Percentiles rank a stretch among this genome's conserved stretches.
Evolutionary conservation across 345 rosid species (phyloP).

Genomic region (Camelina sativa): DNA sequence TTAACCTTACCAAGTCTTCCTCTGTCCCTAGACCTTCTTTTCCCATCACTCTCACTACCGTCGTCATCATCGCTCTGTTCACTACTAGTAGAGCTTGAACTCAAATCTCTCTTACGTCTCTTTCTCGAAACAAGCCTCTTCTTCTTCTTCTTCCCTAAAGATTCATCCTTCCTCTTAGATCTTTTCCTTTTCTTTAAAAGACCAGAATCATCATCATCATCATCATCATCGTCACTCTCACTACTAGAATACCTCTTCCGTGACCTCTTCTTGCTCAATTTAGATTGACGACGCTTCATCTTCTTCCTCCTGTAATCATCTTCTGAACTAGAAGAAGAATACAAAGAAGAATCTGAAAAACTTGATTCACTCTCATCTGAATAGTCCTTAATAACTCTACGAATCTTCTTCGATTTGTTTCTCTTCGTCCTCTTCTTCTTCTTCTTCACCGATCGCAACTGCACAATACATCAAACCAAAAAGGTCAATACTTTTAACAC

Average conservation of each 20-base stretch:
- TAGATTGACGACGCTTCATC: constrained; percentile 53
- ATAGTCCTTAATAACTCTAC: constrained; percentile 44
- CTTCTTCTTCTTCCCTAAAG: constrained; percentile 38
- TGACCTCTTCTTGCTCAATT: constrained; percentile 58
- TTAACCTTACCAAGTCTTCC: constrained; percentile 40
- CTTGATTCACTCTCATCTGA: constrained; percentile 53
- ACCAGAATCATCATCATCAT: constrained; percentile 22
- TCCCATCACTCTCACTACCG: constrained; percentile 52
- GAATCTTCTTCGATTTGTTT: constrained; percentile 60
- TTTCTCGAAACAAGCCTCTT: constrained; percentile 49
- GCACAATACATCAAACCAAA: constrained; percentile 23
- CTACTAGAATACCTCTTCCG: constrained; percentile 52
- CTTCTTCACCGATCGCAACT: constrained; percentile 64
- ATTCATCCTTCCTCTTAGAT: constrained; percentile 49
- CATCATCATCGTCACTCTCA: constrained; percentile 47
- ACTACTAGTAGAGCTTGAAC: constrained; percentile 51
- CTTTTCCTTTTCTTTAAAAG: constrained; percentile 46
- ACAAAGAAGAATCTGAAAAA: constrained; percentile 51
- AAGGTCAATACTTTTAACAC: constrained; percentile 11
- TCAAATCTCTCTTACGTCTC: constrained; percentile 51
- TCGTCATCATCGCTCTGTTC: constrained; percentile 32
- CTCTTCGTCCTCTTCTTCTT: constrained; percentile 53
- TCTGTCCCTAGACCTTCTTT: constrained; percentile 40
- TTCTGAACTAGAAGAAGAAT: constrained; percentile 57
- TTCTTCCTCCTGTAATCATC: constrained; percentile 50